These are phyloP conservation scores for Lactarius indigo DNA, from an alignment of 768 basidiomycete species.

Conservation along the genomic window DNA sequence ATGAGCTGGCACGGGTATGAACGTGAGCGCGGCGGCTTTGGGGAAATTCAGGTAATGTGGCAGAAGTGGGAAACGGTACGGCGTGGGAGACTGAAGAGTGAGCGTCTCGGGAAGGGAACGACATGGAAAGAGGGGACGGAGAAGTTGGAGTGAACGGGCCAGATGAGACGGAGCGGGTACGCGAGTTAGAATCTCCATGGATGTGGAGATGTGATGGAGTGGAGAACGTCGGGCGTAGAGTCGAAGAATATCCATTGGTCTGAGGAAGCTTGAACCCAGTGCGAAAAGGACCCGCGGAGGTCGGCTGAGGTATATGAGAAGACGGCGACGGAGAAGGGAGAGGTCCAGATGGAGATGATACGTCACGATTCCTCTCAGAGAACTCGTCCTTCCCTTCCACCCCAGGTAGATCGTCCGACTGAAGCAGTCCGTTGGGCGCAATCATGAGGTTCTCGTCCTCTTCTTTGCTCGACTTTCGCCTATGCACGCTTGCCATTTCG, in stretches of 20 bases:
- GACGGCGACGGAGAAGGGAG: slow-evolving; percentile 24
- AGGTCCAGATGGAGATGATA: slow-evolving; percentile 22
- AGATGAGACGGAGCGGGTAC: slow-evolving; percentile 48
- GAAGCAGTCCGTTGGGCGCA: slow-evolving; percentile 21
- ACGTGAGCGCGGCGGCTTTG: background rate
- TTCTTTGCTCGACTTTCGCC: slow-evolving; percentile 38
- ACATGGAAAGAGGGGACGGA: slow-evolving; percentile 49
- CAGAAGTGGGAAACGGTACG: slow-evolving; percentile 7
- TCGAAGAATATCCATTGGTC: slow-evolving; percentile 31
- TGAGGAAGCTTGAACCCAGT: slow-evolving; percentile 41
- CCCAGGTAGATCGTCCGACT: background rate
- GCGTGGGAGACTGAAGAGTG: slow-evolving; percentile 21
- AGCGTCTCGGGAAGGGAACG: slow-evolving; percentile 35
- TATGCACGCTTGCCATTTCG: slow-evolving; percentile 31
- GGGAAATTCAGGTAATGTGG: slow-evolving; percentile 10
- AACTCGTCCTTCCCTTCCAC: slow-evolving; percentile 8
- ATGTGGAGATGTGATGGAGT: slow-evolving; percentile 26
- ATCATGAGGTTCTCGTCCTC: slow-evolving; percentile 32
- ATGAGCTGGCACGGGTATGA: slow-evolving; percentile 16
- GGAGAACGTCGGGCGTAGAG: slow-evolving; percentile 33
- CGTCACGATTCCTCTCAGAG: slow-evolving; percentile 20
- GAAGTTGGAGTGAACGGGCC: slow-evolving; percentile 46
- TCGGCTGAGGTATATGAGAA: slow-evolving; percentile 30
- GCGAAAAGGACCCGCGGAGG: slow-evolving; percentile 25
- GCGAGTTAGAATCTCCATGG: slow-evolving; percentile 34